Evolutionary conservation across 129 eudicot species (phyloP).

Genomic region (Tanacetum coccineum): DNA sequence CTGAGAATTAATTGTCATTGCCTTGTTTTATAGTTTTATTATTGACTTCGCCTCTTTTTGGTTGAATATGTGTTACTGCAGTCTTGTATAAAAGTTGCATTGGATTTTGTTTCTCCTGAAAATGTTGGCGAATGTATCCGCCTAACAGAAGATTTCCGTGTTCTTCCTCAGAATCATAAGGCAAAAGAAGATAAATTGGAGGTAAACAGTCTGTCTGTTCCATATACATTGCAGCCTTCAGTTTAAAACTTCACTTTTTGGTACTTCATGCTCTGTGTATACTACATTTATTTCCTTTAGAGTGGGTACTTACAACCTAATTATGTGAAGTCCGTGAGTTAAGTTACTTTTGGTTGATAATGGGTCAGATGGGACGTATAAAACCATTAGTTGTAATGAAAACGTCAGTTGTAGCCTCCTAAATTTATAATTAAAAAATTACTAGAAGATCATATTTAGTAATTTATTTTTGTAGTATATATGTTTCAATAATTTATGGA

Average conservation of each 20-base stretch:
- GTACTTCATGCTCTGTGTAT: too few species aligned
- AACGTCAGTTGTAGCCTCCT: too few species aligned
- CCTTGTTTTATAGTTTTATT: neutral
- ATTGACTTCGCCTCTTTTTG: neutral
- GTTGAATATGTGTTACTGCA: slow-evolving; percentile 24
- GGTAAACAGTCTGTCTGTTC: slow-evolving; percentile 32
- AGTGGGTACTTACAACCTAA: too few species aligned
- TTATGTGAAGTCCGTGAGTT: too few species aligned
- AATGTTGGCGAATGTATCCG: slow-evolving; percentile 56
- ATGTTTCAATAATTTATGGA: too few species aligned
- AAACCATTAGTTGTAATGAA: too few species aligned
- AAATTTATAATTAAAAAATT: too few species aligned
- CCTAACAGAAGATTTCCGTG: slow-evolving; percentile 46
- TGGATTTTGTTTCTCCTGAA: slow-evolving; percentile 66
- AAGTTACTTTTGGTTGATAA: too few species aligned
- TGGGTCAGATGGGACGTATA: too few species aligned
- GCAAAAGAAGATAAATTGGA: slow-evolving; percentile 63
- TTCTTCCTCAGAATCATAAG: slow-evolving; percentile 46
- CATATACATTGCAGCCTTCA: neutral
- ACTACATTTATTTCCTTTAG: too few species aligned
- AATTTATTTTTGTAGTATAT: too few species aligned
- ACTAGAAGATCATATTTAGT: too few species aligned
- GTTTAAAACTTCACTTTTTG: neutral
- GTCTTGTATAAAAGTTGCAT: slow-evolving; percentile 60
- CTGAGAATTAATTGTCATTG: neutral